Evolutionary conservation across 768 basidiomycete genomes (phyloP).

Genomic region (Rossbeevera mucosa): DNA sequence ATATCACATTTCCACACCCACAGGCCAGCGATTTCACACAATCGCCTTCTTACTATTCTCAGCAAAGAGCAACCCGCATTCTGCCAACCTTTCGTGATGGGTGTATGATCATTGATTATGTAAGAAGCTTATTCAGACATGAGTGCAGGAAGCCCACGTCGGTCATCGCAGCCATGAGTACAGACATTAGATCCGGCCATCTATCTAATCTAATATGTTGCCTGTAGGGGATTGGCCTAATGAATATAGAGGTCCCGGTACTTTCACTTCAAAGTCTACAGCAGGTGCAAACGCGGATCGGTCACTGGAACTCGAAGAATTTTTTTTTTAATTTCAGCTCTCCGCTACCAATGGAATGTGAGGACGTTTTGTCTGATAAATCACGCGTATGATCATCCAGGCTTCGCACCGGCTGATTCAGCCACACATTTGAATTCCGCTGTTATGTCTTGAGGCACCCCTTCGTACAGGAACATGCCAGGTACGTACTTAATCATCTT

Average conservation of each 20-base stretch:
- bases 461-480: background rate
- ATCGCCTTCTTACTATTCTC: background rate
- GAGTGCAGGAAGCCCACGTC: background rate
- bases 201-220: background rate
- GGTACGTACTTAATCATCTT: background rate
- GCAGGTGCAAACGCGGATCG: background rate
- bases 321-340: no score
- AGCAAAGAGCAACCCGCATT: background rate
- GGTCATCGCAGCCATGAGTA: background rate
- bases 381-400: background rate
- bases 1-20: slow-evolving; percentile 14
- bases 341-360: background rate
- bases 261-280: background rate
- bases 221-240: background rate
- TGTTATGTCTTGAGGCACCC: background rate
- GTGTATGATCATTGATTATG: background rate
- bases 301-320: background rate
- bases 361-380: no score
- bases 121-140: background rate
- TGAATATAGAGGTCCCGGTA: background rate
- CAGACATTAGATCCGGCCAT: background rate
- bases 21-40: background rate
- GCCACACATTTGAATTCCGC: background rate
- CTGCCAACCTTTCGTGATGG: background rate
- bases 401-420: background rate